These are phyloP conservation scores for Apiotrichum brassicae DNA, from an alignment of 1,284 basidiomycete genomes.

Conservation along the genomic window DNA sequence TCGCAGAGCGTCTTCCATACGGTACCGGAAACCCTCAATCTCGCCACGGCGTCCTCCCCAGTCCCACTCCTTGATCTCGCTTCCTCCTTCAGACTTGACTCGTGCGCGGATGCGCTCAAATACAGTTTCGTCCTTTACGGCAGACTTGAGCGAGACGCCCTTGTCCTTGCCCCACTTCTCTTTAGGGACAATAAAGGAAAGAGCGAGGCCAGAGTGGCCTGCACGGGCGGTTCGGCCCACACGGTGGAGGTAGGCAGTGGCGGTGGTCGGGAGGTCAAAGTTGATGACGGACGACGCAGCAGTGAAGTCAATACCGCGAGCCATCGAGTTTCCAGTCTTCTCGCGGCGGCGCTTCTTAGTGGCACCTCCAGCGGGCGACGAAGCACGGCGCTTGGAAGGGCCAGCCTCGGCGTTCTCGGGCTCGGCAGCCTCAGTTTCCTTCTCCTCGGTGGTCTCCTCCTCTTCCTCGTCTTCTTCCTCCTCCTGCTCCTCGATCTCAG, in stretches of 20 bases:
- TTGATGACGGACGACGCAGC: slow-evolving; percentile 97
- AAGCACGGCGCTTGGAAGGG: slow-evolving; percentile 37
- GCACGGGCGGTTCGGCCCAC: slow-evolving; percentile 94
- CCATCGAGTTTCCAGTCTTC: slow-evolving; percentile 86
- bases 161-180: slow-evolving; percentile 69
- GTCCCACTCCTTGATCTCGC: slow-evolving; percentile 84
- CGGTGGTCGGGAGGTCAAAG: slow-evolving; percentile 87
- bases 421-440: slow-evolving; percentile 32
- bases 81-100: slow-evolving; percentile 61
- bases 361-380: slow-evolving; percentile 22
- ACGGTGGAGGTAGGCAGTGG: slow-evolving; percentile 90
- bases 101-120: slow-evolving; percentile 71
- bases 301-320: slow-evolving; percentile 94
- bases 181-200: slow-evolving; percentile 80
- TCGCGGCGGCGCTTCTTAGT: slow-evolving; percentile 30
- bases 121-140: slow-evolving; percentile 67
- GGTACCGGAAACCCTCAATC: slow-evolving; percentile 96
- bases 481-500: slow-evolving; percentile 51
- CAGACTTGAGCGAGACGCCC: slow-evolving; percentile 54
- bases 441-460: slow-evolving; percentile 46
- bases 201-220: slow-evolving; percentile 83
- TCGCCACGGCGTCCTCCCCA: slow-evolving; percentile 72
- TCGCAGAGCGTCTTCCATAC: slow-evolving; percentile 93
- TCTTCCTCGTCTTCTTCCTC: slow-evolving; percentile 44
- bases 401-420: slow-evolving; percentile 36